Evolutionary conservation across 441 rosid genomes (phyloP), one percentile per base, ranked within the genome.

Genomic region (Euphorbia schlechtendalii): DNA sequence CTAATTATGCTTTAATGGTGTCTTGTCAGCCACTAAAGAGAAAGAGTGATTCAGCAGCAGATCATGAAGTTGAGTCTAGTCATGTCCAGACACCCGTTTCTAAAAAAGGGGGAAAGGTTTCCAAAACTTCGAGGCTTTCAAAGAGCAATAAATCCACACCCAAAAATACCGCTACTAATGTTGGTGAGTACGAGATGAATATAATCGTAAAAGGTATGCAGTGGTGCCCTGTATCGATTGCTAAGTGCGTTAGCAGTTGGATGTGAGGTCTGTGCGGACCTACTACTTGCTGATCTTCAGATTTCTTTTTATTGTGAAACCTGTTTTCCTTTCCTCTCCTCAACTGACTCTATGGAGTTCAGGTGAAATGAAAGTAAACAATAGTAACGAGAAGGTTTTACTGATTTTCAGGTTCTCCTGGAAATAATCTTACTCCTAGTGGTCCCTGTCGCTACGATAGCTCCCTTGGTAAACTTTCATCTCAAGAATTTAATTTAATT

Each of bases 361-460:
- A 61, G 58, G 61, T 48, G 67, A 59, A 49, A 64, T 24, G 49
- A 56, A 54, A 18, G 41, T 57, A 22, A 30, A 70, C 64, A 71
- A 21, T 49, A 63, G 21, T 66, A 64, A 59, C 73, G 59, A 60
- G 49, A 70, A 46, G 61, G 36, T 62, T 69, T 69, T 81, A 59
- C 67, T 14, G 68, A 64, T 80, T 84, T 75, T 79, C 92, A 91
- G 99, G 98, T 79, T 91, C 99, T 69, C 94, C 96, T 43, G 85
- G 85, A 73, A 83, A 78, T 76, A 94, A 87, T 82, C 84, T 87
- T 64, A 79, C 90, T 12, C 94, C 89, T 30, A 75, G 83, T 8
- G 96, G 99, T 77, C 84, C 98, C 65, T 91, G 96, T 79, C 98
- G 99, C 48, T 94, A 91, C 78, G 99, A 94, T 81, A 94, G 99